Evolutionary conservation across 768 basidiomycete genomes (phyloP), one percentile per base, ranked within the genome.

Genomic region (Multifurca ochricompacta): DNA sequence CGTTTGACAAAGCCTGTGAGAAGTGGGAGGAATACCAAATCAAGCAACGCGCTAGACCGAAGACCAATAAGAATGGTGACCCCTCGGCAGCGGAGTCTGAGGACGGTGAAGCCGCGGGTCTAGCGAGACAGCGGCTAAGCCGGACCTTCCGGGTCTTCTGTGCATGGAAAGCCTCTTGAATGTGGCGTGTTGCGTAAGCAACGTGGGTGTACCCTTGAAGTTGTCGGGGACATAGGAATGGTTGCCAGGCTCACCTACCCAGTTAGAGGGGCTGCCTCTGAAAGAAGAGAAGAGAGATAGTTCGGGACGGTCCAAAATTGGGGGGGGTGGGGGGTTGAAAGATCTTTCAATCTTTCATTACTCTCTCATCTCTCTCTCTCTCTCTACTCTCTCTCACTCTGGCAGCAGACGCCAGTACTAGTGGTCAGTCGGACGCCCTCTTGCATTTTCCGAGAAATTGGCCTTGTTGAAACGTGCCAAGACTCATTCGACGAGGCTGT

Each of bases 1-100:
- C 69, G 14, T 85, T 81, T 66, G 76, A 81, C 55, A 69, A 69
- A 8, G 77, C 80, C 36, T 83, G 82, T 64, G 70, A 74, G 45
- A 76, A 74, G 58, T 84, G 81, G 76, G 76, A 77, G 31, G 68
- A 72, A 48, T 79, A 77, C 72, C 66, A 74, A 61, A 64, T 62
- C 10, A 65, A 73, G 47, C 66, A 71, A 47, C 67, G 70, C 60
- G 57, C 35, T 35, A 36, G 56, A 54, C 41, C 18, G 27, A 34
- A 16, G 37, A 25, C 39, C 51, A 46, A 47, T 40, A 34, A 48
- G 13, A 45, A 53, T 25, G 34, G 30, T 35, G 53, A 36, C 36
- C 39, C 36, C 32, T 16, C 48, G 30, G 23, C 40, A 42, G 42
- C 41, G 19, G 48, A 30, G 36, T 28, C 19, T 13, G 43, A 34